phyloP scores from a whole-genome alignment of 768 basidiomycete species.

The Naganishia vishniacii region DNA sequence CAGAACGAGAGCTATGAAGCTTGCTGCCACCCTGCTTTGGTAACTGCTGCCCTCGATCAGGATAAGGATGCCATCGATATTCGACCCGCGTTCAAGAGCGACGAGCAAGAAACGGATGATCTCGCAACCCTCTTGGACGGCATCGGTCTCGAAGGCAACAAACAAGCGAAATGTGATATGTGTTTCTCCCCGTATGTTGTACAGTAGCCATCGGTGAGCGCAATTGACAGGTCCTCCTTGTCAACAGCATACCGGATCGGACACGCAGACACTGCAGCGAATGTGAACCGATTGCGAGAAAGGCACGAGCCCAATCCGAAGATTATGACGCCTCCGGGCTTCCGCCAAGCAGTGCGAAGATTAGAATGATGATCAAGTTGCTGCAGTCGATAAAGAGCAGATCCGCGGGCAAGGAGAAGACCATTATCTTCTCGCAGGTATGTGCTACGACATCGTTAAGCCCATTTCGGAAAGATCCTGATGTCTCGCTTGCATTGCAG shows the following conservation, averaged over 20 bases:
- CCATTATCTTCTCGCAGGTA: slow-evolving; percentile 84
- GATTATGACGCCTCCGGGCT: slow-evolving; percentile 46
- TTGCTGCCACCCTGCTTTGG: slow-evolving; percentile 80
- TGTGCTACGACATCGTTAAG: slow-evolving; percentile 52
- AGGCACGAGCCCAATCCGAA: slow-evolving; percentile 53
- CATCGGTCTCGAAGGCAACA: slow-evolving; percentile 56
- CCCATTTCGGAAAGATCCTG: too few relatives aligned
- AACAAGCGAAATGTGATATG: slow-evolving; percentile 65
- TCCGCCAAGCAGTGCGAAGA: slow-evolving; percentile 76
- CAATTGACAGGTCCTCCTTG: not conserved
- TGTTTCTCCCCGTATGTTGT: slow-evolving; percentile 65
- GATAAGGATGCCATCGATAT: slow-evolving; percentile 75
- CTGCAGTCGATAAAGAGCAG: slow-evolving; percentile 60
- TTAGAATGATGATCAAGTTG: slow-evolving; percentile 71
- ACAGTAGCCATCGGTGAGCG: not conserved
- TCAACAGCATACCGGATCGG: slow-evolving; percentile 33
- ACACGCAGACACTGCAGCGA: slow-evolving; percentile 56
- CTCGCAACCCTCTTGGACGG: slow-evolving; percentile 68
- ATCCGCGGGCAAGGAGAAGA: slow-evolving; percentile 67
- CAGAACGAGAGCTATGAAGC: too few relatives aligned
- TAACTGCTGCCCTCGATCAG: slow-evolving; percentile 58
- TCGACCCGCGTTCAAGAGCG: slow-evolving; percentile 52
- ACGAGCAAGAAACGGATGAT: slow-evolving; percentile 59
- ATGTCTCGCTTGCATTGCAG: too few relatives aligned
- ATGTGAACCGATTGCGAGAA: slow-evolving; percentile 56